These are phyloP conservation scores for Paramecium sexaurelia DNA, from an alignment of 73 alveolate genomes.

Conservation along the genomic window DNA sequence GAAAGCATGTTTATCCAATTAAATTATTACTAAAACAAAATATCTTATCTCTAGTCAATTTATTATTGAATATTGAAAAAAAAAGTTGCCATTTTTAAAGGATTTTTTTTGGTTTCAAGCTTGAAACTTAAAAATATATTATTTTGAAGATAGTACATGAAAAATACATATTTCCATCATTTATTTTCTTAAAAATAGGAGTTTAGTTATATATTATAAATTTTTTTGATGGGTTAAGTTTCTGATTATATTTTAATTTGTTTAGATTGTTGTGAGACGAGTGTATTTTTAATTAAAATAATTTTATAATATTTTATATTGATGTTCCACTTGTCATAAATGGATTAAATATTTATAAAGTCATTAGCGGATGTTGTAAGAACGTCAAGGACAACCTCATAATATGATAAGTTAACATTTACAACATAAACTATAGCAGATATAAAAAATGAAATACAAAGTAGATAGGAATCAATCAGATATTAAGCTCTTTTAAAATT, in stretches of 20 bases:
- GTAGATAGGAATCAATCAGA: neutral
- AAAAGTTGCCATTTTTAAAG: too few species aligned
- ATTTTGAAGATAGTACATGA: too few species aligned
- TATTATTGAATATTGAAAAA: too few species aligned
- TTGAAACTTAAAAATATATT: too few species aligned
- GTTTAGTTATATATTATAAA: too few species aligned
- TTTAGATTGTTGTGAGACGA: too few species aligned
- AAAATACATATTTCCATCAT: too few species aligned
- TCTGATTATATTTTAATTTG: too few species aligned
- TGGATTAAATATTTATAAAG: neutral
- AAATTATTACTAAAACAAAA: constrained; percentile 90
- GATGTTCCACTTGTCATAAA: neutral
- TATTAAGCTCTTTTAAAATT: constrained; percentile 25
- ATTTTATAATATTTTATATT: neutral
- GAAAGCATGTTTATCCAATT: constrained; percentile 91
- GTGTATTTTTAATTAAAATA: neutral
- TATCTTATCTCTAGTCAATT: too few species aligned
- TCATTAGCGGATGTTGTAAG: constrained; percentile 16
- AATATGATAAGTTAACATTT: constrained; percentile 19
- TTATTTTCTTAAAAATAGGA: too few species aligned
- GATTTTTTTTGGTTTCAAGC: too few species aligned
- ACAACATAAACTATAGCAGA: neutral
- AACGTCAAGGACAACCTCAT: neutral
- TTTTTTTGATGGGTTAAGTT: too few species aligned
- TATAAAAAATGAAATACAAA: neutral